phyloP scores from a whole-genome alignment of 129 eudicot species.

The Sambucus nigra region DNA sequence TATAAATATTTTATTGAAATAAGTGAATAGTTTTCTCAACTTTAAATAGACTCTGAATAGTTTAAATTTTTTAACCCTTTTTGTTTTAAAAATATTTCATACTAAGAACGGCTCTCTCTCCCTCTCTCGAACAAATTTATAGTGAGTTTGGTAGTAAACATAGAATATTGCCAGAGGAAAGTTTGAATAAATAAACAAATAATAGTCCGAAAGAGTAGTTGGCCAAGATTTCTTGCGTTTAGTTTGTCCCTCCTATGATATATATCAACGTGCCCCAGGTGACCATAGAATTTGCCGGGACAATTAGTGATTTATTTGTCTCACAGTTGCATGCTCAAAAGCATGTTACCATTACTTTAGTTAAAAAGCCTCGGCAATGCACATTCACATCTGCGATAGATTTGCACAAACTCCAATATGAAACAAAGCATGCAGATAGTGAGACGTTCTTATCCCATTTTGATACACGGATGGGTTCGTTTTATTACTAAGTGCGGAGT shows the following conservation, averaged over 20 bases:
- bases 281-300: slow-evolving; percentile 60
- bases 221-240: slow-evolving; percentile 42
- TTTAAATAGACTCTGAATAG: too few relatives aligned
- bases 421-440: slow-evolving; percentile 44
- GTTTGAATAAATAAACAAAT: slow-evolving; percentile 13
- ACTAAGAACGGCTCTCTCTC: too few relatives aligned
- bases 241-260: slow-evolving; percentile 21
- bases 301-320: slow-evolving; percentile 8
- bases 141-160: too few relatives aligned
- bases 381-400: slow-evolving; percentile 32
- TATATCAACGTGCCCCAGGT: slow-evolving; percentile 38
- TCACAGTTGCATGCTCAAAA: slow-evolving; percentile 39
- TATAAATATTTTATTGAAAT: too few relatives aligned
- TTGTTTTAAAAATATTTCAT: too few relatives aligned
- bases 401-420: slow-evolving; percentile 28
- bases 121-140: too few relatives aligned
- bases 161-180: background rate
- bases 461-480: background rate
- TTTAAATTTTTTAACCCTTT: too few relatives aligned
- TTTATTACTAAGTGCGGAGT: too few relatives aligned
- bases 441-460: background rate
- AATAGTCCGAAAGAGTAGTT: slow-evolving; percentile 31
- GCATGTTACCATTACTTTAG: slow-evolving; percentile 47
- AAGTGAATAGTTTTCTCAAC: too few relatives aligned
- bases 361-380: slow-evolving; percentile 24